Evolutionary conservation across 2,329 filamentous ascomycete genomes (phyloP).

Genomic region (Tolypocladium cylindrosporum): DNA sequence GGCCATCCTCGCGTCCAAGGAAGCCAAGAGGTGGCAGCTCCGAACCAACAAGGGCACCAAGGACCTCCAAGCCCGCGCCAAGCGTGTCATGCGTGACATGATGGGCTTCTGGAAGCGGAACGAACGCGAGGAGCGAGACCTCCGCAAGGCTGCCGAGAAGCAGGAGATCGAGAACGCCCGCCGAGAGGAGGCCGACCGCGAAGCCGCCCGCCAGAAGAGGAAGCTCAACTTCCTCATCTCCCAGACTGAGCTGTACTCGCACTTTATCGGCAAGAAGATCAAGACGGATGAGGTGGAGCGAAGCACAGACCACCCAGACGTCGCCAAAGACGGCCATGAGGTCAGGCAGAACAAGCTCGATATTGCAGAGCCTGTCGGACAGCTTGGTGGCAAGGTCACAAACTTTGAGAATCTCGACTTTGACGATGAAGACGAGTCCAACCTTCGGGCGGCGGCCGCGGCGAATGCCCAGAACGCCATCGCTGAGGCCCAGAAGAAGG

Average conservation of each 20-base stretch:
- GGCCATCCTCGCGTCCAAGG: slow-evolving; percentile 90
- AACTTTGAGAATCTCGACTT: slow-evolving; percentile 94
- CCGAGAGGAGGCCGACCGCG: slow-evolving; percentile 92
- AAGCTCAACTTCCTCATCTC: slow-evolving; percentile 99
- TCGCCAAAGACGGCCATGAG: slow-evolving; percentile 40
- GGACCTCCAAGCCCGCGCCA: slow-evolving; percentile 90
- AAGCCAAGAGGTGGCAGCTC: slow-evolving; percentile 93
- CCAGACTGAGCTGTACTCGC: slow-evolving; percentile 95
- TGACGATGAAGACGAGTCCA: slow-evolving; percentile 84
- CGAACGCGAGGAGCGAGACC: slow-evolving; percentile 90
- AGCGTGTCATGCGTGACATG: slow-evolving; percentile 99
- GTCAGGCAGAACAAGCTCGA: slow-evolving; percentile 33
- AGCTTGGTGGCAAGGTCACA: slow-evolving; percentile 63
- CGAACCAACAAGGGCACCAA: slow-evolving; percentile 98
- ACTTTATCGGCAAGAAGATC: slow-evolving; percentile 99
- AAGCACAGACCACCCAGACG: slow-evolving; percentile 73
- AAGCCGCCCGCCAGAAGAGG: slow-evolving; percentile 93
- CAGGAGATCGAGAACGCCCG: slow-evolving; percentile 95
- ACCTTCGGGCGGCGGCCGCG: slow-evolving; percentile 72
- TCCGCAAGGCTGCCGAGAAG: slow-evolving; percentile 86
- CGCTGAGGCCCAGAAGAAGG: slow-evolving; percentile 86
- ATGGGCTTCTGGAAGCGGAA: slow-evolving; percentile 99
- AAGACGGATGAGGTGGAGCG: slow-evolving; percentile 93
- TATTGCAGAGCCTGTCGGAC: slow-evolving; percentile 42
- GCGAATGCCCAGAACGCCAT: slow-evolving; percentile 95